These are phyloP conservation scores for Cutaneotrichosporon sp. DNA, from an alignment of 1,284 basidiomycete species.

Conservation along the genomic window DNA sequence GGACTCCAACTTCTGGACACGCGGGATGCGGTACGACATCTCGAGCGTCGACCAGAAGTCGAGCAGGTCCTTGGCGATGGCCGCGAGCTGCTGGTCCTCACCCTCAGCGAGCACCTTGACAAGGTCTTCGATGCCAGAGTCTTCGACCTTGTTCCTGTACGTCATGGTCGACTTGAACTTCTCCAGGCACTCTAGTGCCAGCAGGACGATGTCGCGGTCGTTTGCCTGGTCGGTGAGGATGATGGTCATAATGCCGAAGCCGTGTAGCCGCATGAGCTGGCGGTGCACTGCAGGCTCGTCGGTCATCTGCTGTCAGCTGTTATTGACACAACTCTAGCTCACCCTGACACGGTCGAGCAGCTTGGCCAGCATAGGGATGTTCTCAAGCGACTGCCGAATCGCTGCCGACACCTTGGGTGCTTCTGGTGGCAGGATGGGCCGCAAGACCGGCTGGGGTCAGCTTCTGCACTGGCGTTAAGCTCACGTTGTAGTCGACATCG, in stretches of 20 bases:
- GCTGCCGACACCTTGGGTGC: slow-evolving; percentile 90
- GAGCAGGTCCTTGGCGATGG: slow-evolving; percentile 38
- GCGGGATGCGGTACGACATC: slow-evolving; percentile 46
- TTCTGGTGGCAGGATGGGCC: slow-evolving; percentile 72
- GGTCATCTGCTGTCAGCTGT: slow-evolving; percentile 67
- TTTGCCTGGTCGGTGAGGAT: slow-evolving; percentile 72
- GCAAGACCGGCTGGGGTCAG: slow-evolving; percentile 59
- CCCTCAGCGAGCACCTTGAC: slow-evolving; percentile 57
- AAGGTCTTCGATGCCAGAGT: slow-evolving; percentile 72
- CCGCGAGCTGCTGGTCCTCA: slow-evolving; percentile 32
- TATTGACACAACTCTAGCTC: slow-evolving; percentile 21
- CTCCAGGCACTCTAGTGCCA: slow-evolving; percentile 70
- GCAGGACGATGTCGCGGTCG: slow-evolving; percentile 69
- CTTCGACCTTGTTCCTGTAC: slow-evolving; percentile 89
- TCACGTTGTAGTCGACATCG: slow-evolving; percentile 82
- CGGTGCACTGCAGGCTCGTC: slow-evolving; percentile 76
- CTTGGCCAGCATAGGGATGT: slow-evolving; percentile 77
- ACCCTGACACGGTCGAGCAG: slow-evolving; percentile 85
- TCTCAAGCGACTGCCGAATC: slow-evolving; percentile 79
- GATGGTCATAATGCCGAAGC: slow-evolving; percentile 89
- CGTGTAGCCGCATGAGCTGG: slow-evolving; percentile 88
- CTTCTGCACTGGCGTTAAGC: neutral
- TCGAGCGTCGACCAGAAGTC: slow-evolving; percentile 48
- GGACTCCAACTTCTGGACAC: slow-evolving; percentile 42
- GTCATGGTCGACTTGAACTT: slow-evolving; percentile 80